These are phyloP conservation scores for Fusarium sp. DNA, from an alignment of 2,329 filamentous ascomycete genomes.

Conservation along the genomic window DNA sequence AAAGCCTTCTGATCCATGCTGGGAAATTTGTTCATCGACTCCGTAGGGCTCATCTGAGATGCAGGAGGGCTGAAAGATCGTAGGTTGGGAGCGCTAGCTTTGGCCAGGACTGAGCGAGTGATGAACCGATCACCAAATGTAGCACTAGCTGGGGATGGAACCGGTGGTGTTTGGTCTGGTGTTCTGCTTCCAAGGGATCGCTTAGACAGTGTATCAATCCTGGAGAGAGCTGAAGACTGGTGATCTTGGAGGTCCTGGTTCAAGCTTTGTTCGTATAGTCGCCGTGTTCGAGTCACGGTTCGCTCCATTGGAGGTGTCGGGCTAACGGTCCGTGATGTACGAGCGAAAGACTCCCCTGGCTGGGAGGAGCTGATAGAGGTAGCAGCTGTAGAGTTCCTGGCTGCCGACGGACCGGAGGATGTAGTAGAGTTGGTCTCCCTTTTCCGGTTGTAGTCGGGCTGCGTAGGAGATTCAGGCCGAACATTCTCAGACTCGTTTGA, in stretches of 20 bases:
- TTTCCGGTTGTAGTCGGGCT: slow-evolving; percentile 74
- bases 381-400: slow-evolving; percentile 83
- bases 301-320: slow-evolving; percentile 64
- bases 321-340: slow-evolving; percentile 49
- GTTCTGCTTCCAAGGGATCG: slow-evolving; percentile 62
- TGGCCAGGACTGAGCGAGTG: slow-evolving; percentile 58
- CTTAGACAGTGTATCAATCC: slow-evolving; percentile 80
- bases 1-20: slow-evolving; percentile 48
- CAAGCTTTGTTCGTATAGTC: slow-evolving; percentile 84
- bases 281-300: slow-evolving; percentile 73
- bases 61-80: slow-evolving; percentile 64
- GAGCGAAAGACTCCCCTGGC: slow-evolving; percentile 54
- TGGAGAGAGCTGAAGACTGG: slow-evolving; percentile 77
- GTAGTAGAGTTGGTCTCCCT: slow-evolving; percentile 88
- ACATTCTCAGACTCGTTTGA: slow-evolving; percentile 42
- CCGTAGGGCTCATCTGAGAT: slow-evolving; percentile 51
- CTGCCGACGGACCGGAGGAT: slow-evolving; percentile 72
- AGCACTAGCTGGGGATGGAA: slow-evolving; percentile 57
- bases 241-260: slow-evolving; percentile 83
- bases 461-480: slow-evolving; percentile 56
- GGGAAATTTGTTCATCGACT: slow-evolving; percentile 51
- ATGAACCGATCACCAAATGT: slow-evolving; percentile 58
- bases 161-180: slow-evolving; percentile 56
- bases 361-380: slow-evolving; percentile 85
- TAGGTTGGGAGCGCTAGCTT: slow-evolving; percentile 75